Evolutionary conservation across 2,329 filamentous ascomycete genomes (phyloP), one percentile per base, ranked within the genome.

Genomic region (Fusarium begoniae): DNA sequence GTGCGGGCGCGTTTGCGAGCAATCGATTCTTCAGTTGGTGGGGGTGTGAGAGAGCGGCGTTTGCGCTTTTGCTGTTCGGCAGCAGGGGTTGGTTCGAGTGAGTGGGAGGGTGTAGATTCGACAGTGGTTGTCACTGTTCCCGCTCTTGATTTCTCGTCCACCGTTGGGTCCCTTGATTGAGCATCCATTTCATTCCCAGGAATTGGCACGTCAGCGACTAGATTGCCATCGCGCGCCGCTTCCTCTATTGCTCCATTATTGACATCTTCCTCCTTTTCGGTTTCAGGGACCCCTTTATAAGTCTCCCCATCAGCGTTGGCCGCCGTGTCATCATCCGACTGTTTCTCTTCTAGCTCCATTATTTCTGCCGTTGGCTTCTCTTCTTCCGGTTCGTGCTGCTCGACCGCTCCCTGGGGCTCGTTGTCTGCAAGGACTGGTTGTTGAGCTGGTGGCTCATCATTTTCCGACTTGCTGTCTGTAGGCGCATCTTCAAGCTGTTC

Each of bases 11-110:
- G 90, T 79, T 92, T 92, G 57, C 83, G 84, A 50, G 86, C 84
- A 54, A 87, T 81, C 20, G 88, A 87, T 64, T 90, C 86, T 30
- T 84, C 82, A 15, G 85, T 87, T 14, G 88, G 88, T 26, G 87
- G 84, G 41, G 91, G 91, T 64, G 87, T 93, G 63, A 86, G 85
- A 48, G 90, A 93, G 75, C 90, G 87, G 75, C 91, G 89, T 81
- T 93, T 93, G 70, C 91, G 87, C 81, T 92, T 93, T 75, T 89
- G 89, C 45, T 84, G 84, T 74, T 78, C 68, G 17, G 73, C 66
- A 44, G 55, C 63, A 32, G 68, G 54, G 48, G 69, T 63, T 38
- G 63, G 63, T 45, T 69, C 63, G 28, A 66, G 68, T 20, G 66
- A 63, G n/a, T 62, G 64, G 18, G 61, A 48, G 18, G 66, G 55